Percentiles rank a stretch among this genome's conserved stretches.
phyloP scores from a whole-genome alignment of 1,284 basidiomycete genomes.

The Papiliotrema fonsecae region DNA sequence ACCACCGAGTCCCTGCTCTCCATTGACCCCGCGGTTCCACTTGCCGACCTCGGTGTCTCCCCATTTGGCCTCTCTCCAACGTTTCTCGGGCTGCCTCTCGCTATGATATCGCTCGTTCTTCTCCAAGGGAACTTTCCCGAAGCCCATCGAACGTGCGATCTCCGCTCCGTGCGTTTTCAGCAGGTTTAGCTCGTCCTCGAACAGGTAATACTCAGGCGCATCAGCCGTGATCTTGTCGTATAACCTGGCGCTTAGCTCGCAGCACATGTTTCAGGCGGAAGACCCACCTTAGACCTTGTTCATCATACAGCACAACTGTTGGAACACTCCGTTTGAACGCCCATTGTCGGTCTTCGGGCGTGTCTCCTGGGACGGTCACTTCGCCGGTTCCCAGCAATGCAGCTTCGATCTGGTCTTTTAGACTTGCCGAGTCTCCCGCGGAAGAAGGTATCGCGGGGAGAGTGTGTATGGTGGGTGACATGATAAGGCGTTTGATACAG shows the following conservation, averaged over 20 bases:
- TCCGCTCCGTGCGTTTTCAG: conserved; percentile 50
- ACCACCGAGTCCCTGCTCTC: conserved; percentile 51
- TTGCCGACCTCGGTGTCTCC: conserved; percentile 62
- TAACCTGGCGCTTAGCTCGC: conserved; percentile 18
- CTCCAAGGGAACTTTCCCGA: conserved; percentile 13
- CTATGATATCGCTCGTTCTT: conserved; percentile 5
- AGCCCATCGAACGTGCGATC: conserved; percentile 54
- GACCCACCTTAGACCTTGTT: conserved; percentile 61
- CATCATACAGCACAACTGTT: conserved; percentile 82
- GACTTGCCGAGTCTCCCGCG: conserved; percentile 7
- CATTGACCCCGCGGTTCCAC: conserved; percentile 62
- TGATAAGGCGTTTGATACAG: neutral
- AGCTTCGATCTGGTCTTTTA: conserved; percentile 34
- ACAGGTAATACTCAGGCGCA: conserved; percentile 83
- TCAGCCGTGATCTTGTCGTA: conserved; percentile 67
- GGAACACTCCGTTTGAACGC: conserved; percentile 62
- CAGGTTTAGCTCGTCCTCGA: conserved; percentile 55
- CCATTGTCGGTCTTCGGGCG: conserved; percentile 37
- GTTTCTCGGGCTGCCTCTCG: conserved; percentile 29
- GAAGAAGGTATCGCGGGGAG: conserved; percentile 11
- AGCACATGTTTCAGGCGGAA: neutral
- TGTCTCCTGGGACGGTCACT: conserved; percentile 32
- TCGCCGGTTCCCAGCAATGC: conserved; percentile 24
- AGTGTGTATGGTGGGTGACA: conserved; percentile 10
- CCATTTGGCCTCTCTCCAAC: conserved; percentile 47